phyloP scores from a whole-genome alignment of 768 basidiomycete genomes.

The Scleroderma bovista region DNA sequence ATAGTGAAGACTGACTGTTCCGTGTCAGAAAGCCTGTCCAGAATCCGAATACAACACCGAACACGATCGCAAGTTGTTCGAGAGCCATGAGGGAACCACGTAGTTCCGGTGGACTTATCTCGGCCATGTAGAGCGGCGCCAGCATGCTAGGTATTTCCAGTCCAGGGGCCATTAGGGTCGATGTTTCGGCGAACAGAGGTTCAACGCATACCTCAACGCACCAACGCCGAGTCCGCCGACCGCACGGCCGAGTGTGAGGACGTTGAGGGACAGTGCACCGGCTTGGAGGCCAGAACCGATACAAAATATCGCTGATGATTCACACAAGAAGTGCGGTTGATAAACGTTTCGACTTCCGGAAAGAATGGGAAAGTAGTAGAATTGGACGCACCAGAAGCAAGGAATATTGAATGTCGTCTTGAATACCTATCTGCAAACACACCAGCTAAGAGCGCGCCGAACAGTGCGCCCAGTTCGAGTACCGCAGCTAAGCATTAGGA shows the following conservation, averaged over 20 bases:
- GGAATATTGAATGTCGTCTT: conserved; percentile 59
- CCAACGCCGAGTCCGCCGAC: conserved; percentile 82
- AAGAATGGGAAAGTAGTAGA: not conserved
- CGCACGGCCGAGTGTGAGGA: conserved; percentile 65
- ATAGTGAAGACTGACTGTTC: conserved; percentile 31
- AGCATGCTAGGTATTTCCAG: conserved; percentile 51
- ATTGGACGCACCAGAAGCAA: conserved; percentile 54
- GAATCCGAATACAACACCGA: conserved; percentile 78
- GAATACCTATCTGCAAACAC: conserved; percentile 65
- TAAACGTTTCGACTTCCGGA: not conserved
- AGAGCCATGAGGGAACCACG: conserved; percentile 75
- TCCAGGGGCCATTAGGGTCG: not conserved
- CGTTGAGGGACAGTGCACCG: conserved; percentile 46
- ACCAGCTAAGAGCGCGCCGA: conserved; percentile 67
- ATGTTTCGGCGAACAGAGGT: not conserved
- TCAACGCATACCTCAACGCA: conserved; percentile 47
- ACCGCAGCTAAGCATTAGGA: conserved; percentile 51
- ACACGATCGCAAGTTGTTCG: conserved; percentile 76
- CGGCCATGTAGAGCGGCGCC: conserved; percentile 78
- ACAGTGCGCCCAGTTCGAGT: conserved; percentile 71
- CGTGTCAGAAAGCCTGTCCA: conserved; percentile 79
- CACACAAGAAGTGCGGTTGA: not conserved
- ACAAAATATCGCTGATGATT: conserved; percentile 54
- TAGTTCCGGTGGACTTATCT: conserved; percentile 77
- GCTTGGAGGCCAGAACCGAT: conserved; percentile 69